phyloP scores from a whole-genome alignment of 208 protist species.

The Leptomonas seymouri region DNA sequence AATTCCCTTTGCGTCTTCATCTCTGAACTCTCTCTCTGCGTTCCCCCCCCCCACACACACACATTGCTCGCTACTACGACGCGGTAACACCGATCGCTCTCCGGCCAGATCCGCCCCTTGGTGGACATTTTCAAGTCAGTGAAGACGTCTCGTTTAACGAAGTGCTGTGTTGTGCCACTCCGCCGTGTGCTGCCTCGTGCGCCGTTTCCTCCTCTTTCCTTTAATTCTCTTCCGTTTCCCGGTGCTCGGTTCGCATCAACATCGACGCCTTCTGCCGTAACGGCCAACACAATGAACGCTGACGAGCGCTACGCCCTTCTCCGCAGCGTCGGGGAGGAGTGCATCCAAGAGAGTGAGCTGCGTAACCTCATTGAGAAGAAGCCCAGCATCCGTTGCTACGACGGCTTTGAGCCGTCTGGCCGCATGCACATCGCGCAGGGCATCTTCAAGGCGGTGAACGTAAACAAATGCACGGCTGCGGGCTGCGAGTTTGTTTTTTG shows the following conservation, averaged over 20 bases:
- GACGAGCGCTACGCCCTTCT: conserved; percentile 87
- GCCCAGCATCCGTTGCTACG: conserved; percentile 95
- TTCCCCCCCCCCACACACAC: too few relatives aligned
- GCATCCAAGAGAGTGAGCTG: conserved; percentile 95
- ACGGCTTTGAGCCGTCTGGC: conserved; percentile 99
- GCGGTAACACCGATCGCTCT: too few relatives aligned
- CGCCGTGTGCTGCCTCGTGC: conserved; percentile 14
- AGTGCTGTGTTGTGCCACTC: conserved; percentile 11
- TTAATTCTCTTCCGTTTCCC: neutral
- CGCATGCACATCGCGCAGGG: conserved; percentile 99
- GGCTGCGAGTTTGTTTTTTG: conserved; percentile 99
- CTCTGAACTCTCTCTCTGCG: too few relatives aligned
- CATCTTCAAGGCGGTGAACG: conserved; percentile 99
- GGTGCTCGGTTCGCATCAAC: neutral
- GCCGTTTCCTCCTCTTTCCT: neutral
- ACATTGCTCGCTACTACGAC: neutral
- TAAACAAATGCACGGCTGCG: conserved; percentile 97
- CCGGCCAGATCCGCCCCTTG: too few relatives aligned
- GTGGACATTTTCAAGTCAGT: too few relatives aligned
- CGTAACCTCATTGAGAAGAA: conserved; percentile 93
- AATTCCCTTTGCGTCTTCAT: too few relatives aligned
- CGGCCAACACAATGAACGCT: conserved; percentile 15
- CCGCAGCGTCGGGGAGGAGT: conserved; percentile 96
- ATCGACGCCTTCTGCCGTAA: neutral
- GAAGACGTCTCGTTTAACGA: conserved; percentile 25